Percentiles rank a stretch among this genome's conserved stretches.
These are phyloP conservation scores for Ilex paraguariensis DNA, from an alignment of 305 asterid species.

Conservation along the genomic window DNA sequence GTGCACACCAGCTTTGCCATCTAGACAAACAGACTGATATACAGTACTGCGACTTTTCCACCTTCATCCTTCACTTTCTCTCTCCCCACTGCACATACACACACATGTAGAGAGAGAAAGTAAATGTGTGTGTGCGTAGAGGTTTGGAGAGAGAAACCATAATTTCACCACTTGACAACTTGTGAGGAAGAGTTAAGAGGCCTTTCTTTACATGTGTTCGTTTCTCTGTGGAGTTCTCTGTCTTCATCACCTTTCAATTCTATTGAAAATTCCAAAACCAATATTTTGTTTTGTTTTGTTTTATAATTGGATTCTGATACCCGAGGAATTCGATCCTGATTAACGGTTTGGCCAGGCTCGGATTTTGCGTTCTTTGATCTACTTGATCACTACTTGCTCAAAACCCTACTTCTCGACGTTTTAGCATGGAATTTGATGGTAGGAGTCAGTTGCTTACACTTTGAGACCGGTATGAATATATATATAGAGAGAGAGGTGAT, in stretches of 20 bases:
- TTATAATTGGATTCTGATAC: conserved; percentile 5
- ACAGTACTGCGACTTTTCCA: no score
- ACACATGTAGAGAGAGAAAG: no score
- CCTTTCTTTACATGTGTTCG: conserved; percentile 19
- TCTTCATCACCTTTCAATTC: not conserved
- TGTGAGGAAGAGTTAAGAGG: not conserved
- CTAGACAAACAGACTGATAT: no score
- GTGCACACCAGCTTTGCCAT: no score
- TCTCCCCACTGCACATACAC: no score
- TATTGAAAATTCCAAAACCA: not conserved
- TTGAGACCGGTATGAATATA: not conserved
- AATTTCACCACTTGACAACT: conserved; percentile 22
- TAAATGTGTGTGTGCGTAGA: no score
- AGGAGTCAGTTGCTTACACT: conserved; percentile 1
- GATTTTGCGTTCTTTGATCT: not conserved
- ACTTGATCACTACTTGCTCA: conserved; percentile 3
- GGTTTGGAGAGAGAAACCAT: not conserved
- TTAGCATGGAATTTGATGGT: not conserved
- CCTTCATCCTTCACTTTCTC: no score
- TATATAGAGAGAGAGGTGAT: conserved; percentile 11
- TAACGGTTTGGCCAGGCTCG: not conserved
- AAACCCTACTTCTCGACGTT: conserved; percentile 8
- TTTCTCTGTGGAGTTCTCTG: conserved; percentile 1
- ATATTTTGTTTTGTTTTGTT: not conserved
- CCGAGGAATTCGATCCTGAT: conserved; percentile 27